Evolutionary conservation across 371 early-diverging fungal genomes (phyloP).

Genomic region (Mortierella sp.): DNA sequence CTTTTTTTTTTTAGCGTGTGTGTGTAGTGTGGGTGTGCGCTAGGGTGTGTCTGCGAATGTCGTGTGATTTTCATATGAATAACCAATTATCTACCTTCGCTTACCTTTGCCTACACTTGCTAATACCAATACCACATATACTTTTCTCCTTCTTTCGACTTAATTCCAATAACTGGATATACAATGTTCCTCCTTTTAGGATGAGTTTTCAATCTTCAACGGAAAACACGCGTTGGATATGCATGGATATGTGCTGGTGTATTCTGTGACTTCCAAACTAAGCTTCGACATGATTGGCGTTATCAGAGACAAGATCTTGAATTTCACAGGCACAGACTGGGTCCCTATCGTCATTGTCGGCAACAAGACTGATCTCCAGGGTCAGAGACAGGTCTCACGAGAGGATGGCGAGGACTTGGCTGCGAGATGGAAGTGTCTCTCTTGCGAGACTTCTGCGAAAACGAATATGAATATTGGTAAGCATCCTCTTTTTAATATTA

Average conservation of each 20-base stretch:
- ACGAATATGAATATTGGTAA: slow-evolving; percentile 89
- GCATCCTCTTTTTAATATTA: slow-evolving; percentile 26
- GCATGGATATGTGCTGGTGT: slow-evolving; percentile 96
- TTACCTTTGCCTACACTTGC: not conserved
- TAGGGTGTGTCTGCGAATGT: no score
- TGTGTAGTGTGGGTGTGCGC: not conserved
- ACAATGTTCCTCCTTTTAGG: slow-evolving; percentile 60
- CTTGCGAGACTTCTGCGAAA: slow-evolving; percentile 93
- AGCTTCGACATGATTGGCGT: slow-evolving; percentile 92
- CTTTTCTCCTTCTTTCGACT: not conserved
- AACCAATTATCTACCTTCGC: not conserved
- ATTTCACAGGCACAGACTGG: slow-evolving; percentile 91
- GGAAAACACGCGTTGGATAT: slow-evolving; percentile 91
- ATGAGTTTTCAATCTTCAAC: slow-evolving; percentile 94
- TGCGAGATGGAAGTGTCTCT: slow-evolving; percentile 85
- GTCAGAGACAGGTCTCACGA: slow-evolving; percentile 82
- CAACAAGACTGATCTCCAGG: slow-evolving; percentile 91
- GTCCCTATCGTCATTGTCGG: slow-evolving; percentile 94
- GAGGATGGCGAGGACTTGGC: slow-evolving; percentile 87
- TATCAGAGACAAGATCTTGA: slow-evolving; percentile 95
- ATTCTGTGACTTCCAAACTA: slow-evolving; percentile 87
- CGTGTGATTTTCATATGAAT: no score
- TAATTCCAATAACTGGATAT: no score
- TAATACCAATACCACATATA: not conserved
- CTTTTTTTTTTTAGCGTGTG: not conserved